These are phyloP conservation scores for Apiospora pterosperma DNA, from an alignment of 2,329 filamentous ascomycete species.

Conservation along the genomic window DNA sequence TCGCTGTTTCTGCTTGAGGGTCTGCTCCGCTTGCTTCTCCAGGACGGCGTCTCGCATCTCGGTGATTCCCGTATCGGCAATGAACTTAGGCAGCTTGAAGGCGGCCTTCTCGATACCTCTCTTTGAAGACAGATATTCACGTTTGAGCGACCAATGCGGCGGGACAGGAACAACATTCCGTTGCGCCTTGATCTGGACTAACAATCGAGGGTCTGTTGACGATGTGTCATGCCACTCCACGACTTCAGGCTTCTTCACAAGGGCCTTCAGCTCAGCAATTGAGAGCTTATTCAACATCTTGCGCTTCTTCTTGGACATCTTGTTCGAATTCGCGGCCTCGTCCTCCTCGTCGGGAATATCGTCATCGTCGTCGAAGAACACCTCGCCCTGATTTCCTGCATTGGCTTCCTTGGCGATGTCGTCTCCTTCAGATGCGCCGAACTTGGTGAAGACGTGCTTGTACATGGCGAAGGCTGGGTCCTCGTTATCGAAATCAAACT, in stretches of 20 bases:
- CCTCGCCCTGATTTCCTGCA: conserved; percentile 74
- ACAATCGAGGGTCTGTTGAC: conserved; percentile 79
- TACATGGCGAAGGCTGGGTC: conserved; percentile 82
- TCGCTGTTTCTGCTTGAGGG: conserved; percentile 90
- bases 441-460: conserved; percentile 78
- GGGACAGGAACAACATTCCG: conserved; percentile 95
- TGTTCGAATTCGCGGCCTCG: conserved; percentile 58
- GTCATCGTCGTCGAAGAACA: conserved; percentile 80
- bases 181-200: conserved; percentile 93
- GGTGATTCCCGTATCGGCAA: conserved; percentile 93
- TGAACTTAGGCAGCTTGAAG: conserved; percentile 92
- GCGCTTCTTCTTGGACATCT: conserved; percentile 89
- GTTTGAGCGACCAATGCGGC: conserved; percentile 90
- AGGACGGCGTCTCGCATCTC: conserved; percentile 97
- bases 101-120: conserved; percentile 93
- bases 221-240: conserved; percentile 98
- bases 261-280: conserved; percentile 89
- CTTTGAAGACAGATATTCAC: conserved; percentile 96
- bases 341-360: conserved; percentile 85
- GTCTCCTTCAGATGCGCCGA: conserved; percentile 65
- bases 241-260: conserved; percentile 86
- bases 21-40: conserved; percentile 91
- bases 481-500: conserved; percentile 54
- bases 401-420: conserved; percentile 62
- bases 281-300: conserved; percentile 91